A percentile compares a stretch with the other conserved stretches of the same genome.
Evolutionary conservation across 2,329 filamentous ascomycete genomes (phyloP).

Genomic region (Dothistroma septosporum): DNA sequence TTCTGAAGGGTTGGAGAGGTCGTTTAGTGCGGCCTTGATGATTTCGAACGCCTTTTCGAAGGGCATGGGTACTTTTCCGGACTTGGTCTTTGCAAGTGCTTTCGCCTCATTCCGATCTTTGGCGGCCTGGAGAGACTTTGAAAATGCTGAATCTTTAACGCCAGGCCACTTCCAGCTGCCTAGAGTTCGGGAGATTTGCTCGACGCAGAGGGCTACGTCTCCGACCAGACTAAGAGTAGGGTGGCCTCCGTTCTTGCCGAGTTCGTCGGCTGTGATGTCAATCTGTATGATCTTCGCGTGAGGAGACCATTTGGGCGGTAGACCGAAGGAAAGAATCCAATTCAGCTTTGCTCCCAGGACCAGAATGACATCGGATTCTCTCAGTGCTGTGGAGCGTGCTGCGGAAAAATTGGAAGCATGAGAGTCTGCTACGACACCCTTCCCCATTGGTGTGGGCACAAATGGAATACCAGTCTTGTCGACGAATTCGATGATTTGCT

Average conservation of each 20-base stretch:
- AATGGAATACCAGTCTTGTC: slow-evolving; percentile 49
- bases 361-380: slow-evolving; percentile 53
- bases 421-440: slow-evolving; percentile 54
- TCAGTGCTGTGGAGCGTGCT: slow-evolving; percentile 52
- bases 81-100: slow-evolving; percentile 42
- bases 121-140: slow-evolving; percentile 34
- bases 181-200: slow-evolving; percentile 44
- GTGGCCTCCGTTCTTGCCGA: slow-evolving; percentile 50
- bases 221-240: slow-evolving; percentile 49
- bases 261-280: slow-evolving; percentile 52
- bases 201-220: slow-evolving; percentile 48
- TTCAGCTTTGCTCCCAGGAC: slow-evolving; percentile 54
- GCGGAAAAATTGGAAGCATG: slow-evolving; percentile 52
- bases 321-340: slow-evolving; percentile 57
- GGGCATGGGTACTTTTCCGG: slow-evolving; percentile 43
- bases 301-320: slow-evolving; percentile 52
- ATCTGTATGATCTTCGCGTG: slow-evolving; percentile 53
- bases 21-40: slow-evolving; percentile 49
- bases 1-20: slow-evolving; percentile 42
- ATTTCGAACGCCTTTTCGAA: slow-evolving; percentile 51
- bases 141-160: slow-evolving; percentile 31
- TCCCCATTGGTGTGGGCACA: slow-evolving; percentile 57
- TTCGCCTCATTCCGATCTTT: slow-evolving; percentile 47
- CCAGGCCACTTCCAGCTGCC: slow-evolving; percentile 44
- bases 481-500: neutral